A percentile compares a stretch with the other conserved stretches of the same genome.
Conservation (phyloP, 495 filamentous ascomycete species). For the Parachaetomium inaequale region DNA sequence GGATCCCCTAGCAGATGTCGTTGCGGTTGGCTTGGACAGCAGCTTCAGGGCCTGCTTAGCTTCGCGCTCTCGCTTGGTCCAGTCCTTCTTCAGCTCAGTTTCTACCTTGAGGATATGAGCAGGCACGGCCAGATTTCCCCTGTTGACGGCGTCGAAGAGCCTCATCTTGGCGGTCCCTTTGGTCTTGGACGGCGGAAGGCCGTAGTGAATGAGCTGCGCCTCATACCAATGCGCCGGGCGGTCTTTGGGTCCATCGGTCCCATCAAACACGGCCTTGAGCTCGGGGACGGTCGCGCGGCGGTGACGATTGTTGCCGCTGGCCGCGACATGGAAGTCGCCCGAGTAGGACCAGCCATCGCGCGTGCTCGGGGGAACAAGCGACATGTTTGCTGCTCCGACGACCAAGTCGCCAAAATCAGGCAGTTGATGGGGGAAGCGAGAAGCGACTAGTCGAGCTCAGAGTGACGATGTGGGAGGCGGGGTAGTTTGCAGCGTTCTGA, state of each 20-base stretch:
- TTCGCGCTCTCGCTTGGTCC: slow-evolving; percentile 44
- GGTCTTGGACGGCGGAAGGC: slow-evolving; percentile 48
- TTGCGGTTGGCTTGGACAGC: not conserved
- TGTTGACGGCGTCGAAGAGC: slow-evolving; percentile 50
- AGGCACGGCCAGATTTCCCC: slow-evolving; percentile 44
- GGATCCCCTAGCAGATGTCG: slow-evolving; percentile 9
- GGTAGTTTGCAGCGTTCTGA: not conserved
- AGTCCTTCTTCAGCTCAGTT: slow-evolving; percentile 52
- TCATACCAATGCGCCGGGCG: slow-evolving; percentile 54
- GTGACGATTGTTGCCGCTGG: slow-evolving; percentile 47
- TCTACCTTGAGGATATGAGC: slow-evolving; percentile 43
- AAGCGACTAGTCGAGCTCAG: not conserved
- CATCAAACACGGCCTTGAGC: slow-evolving; percentile 44
- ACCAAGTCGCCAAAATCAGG: not conserved
- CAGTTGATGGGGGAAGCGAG: not conserved
- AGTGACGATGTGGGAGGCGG: not conserved
- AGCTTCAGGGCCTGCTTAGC: slow-evolving; percentile 39
- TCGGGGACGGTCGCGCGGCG: slow-evolving; percentile 48
- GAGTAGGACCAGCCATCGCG: slow-evolving; percentile 22
- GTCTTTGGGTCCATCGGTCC: slow-evolving; percentile 39
- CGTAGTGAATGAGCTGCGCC: slow-evolving; percentile 58
- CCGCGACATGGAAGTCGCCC: slow-evolving; percentile 47
- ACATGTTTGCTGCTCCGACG: slow-evolving; percentile 1
- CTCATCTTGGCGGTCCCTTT: slow-evolving; percentile 56
- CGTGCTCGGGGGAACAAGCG: slow-evolving; percentile 3